A percentile compares a stretch with the other conserved stretches of the same genome.
Evolutionary conservation across 352 stramenopile species (phyloP).

Genomic region (Pythium diclinum): DNA sequence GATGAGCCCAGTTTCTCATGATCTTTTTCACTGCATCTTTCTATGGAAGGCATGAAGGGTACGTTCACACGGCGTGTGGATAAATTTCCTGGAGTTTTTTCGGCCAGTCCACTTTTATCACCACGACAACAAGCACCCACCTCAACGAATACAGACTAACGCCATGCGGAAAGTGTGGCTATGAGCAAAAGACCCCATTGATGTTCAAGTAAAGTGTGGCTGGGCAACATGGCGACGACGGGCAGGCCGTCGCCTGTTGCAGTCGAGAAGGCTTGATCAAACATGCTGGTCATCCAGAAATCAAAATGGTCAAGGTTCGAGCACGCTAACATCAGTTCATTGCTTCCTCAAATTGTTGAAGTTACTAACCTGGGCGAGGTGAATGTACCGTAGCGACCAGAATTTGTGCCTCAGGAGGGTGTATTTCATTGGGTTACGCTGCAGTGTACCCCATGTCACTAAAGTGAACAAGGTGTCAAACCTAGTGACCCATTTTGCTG

Average conservation of each 20-base stretch:
- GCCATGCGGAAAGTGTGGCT: background rate
- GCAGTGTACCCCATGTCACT: slow-evolving; percentile 6
- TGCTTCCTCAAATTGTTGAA: background rate
- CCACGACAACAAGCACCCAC: too few relatives aligned
- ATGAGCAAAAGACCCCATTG: background rate
- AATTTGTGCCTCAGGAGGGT: background rate
- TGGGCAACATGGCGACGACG: background rate
- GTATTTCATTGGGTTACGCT: background rate
- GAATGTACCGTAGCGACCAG: background rate
- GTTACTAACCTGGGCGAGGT: background rate
- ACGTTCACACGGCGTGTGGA: too few relatives aligned
- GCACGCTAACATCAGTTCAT: background rate
- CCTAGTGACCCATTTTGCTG: background rate
- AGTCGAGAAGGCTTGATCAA: too few relatives aligned
- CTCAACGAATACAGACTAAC: background rate
- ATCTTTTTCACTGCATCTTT: background rate
- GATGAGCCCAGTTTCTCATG: background rate
- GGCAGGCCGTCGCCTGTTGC: background rate
- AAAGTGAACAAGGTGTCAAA: background rate
- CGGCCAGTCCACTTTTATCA: background rate
- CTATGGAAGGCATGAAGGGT: background rate
- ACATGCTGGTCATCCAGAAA: background rate
- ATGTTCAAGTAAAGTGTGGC: background rate
- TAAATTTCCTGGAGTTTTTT: too few relatives aligned
- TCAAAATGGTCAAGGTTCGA: background rate